Evolutionary conservation across 2,329 filamentous ascomycete species (phyloP).

Genomic region (Sporothrix mexicana): DNA sequence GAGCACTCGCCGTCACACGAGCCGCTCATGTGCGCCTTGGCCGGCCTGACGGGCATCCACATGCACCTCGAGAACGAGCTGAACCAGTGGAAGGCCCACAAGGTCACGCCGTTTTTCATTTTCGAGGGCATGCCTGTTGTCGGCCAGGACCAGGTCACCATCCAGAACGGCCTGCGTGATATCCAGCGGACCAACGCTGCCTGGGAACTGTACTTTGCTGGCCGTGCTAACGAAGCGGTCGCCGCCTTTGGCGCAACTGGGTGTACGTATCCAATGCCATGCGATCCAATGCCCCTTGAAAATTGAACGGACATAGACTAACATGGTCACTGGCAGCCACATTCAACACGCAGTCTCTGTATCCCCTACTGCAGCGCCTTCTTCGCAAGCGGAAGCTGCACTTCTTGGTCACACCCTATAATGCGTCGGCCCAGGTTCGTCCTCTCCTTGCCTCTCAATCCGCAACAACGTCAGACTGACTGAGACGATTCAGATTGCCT

Average conservation of each 20-base stretch:
- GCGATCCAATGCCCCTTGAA: neutral
- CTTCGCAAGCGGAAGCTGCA: constrained; percentile 71
- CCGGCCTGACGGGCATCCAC: constrained; percentile 82
- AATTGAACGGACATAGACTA: too few species aligned
- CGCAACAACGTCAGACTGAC: too few species aligned
- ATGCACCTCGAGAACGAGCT: constrained; percentile 78
- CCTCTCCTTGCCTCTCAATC: constrained; percentile 13
- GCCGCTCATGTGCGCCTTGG: constrained; percentile 86
- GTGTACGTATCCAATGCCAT: constrained; percentile 22
- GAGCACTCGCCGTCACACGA: constrained; percentile 74
- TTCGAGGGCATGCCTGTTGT: constrained; percentile 87
- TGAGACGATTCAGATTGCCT: constrained; percentile 65
- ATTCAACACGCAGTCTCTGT: constrained; percentile 73
- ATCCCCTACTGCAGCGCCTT: constrained; percentile 76
- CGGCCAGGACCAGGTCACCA: constrained; percentile 73
- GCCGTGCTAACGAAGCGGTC: constrained; percentile 80
- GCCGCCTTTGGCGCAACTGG: constrained; percentile 79
- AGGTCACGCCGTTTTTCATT: constrained; percentile 82
- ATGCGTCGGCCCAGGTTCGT: constrained; percentile 81
- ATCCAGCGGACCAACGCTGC: constrained; percentile 76
- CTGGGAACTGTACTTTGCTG: constrained; percentile 85
- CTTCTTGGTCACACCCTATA: constrained; percentile 85
- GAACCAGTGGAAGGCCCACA: constrained; percentile 69
- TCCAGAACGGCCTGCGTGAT: constrained; percentile 68
- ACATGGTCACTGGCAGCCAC: constrained; percentile 54